phyloP scores from a whole-genome alignment of 441 rosid genomes.

The Mallotus repandus region DNA sequence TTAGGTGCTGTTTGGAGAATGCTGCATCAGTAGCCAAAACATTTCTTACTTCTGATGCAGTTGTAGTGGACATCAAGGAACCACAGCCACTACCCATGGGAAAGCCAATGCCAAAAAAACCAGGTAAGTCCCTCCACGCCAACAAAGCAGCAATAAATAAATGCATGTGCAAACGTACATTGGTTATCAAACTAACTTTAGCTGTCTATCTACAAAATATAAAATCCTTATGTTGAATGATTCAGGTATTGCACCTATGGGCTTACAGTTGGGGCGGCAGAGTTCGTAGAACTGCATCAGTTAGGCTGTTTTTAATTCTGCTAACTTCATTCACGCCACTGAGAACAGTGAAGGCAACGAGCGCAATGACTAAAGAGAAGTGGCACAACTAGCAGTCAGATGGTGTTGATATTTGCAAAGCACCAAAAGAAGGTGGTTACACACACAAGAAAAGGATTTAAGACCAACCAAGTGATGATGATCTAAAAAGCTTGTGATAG shows the following conservation, averaged over 20 bases:
- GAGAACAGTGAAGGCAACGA: too few species aligned
- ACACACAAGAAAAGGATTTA: background rate
- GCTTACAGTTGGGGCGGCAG: conserved; percentile 5
- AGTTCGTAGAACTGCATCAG: background rate
- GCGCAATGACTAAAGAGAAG: too few species aligned
- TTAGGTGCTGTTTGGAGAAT: conserved; percentile 88
- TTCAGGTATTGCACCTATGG: conserved; percentile 10
- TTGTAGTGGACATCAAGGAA: conserved; percentile 69
- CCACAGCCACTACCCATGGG: conserved; percentile 40
- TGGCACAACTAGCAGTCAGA: too few species aligned
- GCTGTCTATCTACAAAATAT: background rate
- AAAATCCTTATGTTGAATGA: background rate
- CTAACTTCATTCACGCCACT: too few species aligned
- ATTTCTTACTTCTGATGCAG: conserved; percentile 72
- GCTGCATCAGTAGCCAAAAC: conserved; percentile 87
- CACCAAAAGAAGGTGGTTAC: conserved; percentile 6
- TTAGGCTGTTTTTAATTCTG: background rate
- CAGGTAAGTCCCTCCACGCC: conserved; percentile 19
- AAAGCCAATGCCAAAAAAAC: conserved; percentile 39
- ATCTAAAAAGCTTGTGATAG: background rate
- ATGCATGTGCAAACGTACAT: background rate
- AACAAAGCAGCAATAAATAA: background rate
- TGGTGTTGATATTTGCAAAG: background rate
- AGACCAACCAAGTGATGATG: background rate
- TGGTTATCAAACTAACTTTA: background rate